Evolutionary conservation across 192 early-diverging fungal genomes (phyloP).

Genomic region (Dimargaris xerosporica): DNA sequence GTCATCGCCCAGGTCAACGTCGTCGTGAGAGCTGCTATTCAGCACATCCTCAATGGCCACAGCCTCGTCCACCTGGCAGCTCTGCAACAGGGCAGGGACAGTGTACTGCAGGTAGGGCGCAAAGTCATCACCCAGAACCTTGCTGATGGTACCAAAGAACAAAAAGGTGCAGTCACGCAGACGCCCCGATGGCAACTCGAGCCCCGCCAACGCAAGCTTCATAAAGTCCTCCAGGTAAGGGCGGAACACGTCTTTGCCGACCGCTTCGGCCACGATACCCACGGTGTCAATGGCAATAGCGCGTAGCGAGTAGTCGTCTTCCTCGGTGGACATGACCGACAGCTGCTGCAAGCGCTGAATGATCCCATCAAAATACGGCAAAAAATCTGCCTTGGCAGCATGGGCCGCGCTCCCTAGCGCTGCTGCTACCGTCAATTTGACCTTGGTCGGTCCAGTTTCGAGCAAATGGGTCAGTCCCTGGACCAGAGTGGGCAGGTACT

Average conservation of each 20-base stretch:
- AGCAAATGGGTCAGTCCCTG: conserved; percentile 61
- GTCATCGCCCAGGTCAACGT: conserved; percentile 18
- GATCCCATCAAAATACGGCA: conserved; percentile 62
- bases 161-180: conserved; percentile 75
- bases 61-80: conserved; percentile 62
- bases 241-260: conserved; percentile 64
- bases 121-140: conserved; percentile 72
- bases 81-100: conserved; percentile 66
- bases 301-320: conserved; percentile 64
- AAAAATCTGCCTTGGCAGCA: conserved; percentile 46
- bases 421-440: conserved; percentile 61
- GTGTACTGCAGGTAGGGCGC: conserved; percentile 53
- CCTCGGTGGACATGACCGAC: conserved; percentile 49
- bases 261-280: conserved; percentile 73
- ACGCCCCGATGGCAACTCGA: conserved; percentile 51
- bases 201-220: conserved; percentile 60
- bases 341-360: conserved; percentile 48
- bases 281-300: conserved; percentile 74
- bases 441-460: conserved; percentile 46
- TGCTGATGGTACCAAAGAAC: conserved; percentile 71
- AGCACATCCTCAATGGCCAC: conserved; percentile 16
- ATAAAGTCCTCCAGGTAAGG: conserved; percentile 62
- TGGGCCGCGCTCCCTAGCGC: conserved; percentile 87
- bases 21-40: conserved; percentile 15
- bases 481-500: conserved; percentile 71